Base-by-base conservation (phyloP, 2,329 filamentous ascomycete genomes). In the Aureobasidium sp. region DNA sequence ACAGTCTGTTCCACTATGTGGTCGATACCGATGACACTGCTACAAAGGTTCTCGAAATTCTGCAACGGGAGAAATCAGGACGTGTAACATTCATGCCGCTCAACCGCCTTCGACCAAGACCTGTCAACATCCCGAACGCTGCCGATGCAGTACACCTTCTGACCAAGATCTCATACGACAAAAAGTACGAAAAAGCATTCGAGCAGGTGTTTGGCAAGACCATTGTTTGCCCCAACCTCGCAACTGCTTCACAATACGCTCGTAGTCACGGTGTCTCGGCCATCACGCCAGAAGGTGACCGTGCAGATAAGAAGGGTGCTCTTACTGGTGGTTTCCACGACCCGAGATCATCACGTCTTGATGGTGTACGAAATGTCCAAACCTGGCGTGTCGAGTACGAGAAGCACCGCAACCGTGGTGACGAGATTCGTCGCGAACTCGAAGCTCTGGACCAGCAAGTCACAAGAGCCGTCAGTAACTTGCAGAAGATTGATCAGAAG, bases 261-360 rank as follows among this genome's bases (percentile, higher is more conserved):
- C 85, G 93, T 68, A 95, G 89, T 67, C 93, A 97, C 68, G 89
- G 89, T 19, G 86, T 97, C 25, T 91, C 91, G 67, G 92, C 90
- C 35, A 96, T 99, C 65, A 99, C 94, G 0, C 88, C 90, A 3
- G 92, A 97, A 61, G 94, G 94, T 73, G 93, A 97, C 73, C 90
- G 90, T 33, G 92, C 91, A 1, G 95, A 96, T 75, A 96, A 95
- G 76, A 88, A 93, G 67, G 94, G 94, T 74, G 93, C 92, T 15
- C 84, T 99, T 78, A 96, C 91, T 51, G 94, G 94, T 78, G 94
- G 94, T 67, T 99, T 88, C 70, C 88, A 96, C 64, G 94, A 99
- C 70, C 84, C 88, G 11, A 84, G 88, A 35, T 87, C 86, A 66
- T 97, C 93, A 1, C 87, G 93, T 23, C 80, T 97, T n/a, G 87